Conservation (phyloP, 2,329 filamentous ascomycete species). For the Chrysosporium keratinophilum region DNA sequence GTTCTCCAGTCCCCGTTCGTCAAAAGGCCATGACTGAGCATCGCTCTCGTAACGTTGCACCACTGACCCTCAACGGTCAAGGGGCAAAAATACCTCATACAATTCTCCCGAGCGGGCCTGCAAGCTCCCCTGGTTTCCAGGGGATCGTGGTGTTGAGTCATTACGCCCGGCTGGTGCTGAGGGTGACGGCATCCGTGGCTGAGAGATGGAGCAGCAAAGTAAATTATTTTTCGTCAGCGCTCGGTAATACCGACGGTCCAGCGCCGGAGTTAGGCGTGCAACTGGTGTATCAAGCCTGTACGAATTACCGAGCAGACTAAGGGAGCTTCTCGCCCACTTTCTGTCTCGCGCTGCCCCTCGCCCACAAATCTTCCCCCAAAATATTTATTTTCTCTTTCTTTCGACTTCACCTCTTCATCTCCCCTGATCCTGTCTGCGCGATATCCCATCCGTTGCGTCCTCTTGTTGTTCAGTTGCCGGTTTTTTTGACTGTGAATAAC, state of each 20-base stretch:
- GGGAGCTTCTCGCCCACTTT: constrained; percentile 10
- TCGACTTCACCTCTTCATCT: constrained; percentile 2
- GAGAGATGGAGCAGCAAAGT: not conserved
- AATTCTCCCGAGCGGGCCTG: not conserved
- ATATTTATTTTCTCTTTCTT: constrained; percentile 4
- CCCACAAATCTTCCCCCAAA: constrained; percentile 8
- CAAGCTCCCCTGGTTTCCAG: not conserved
- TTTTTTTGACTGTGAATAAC: not conserved
- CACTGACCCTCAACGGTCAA: constrained; percentile 1
- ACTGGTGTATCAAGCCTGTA: constrained; percentile 1
- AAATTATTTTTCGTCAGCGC: not conserved
- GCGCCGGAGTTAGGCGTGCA: not conserved
- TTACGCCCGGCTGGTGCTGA: not conserved
- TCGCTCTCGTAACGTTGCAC: constrained; percentile 10
- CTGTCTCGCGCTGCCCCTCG: constrained; percentile 4
- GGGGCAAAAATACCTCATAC: constrained; percentile 12
- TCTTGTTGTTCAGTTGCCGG: not conserved
- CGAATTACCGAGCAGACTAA: constrained; percentile 6
- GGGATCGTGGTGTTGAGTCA: not conserved
- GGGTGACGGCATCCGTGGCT: not conserved
- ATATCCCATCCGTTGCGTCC: not conserved
- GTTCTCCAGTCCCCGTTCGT: constrained; percentile 1
- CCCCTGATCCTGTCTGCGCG: constrained; percentile 1
- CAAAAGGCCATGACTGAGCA: not conserved
- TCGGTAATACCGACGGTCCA: not conserved